Evolutionary conservation across 805 yeast species (phyloP), one percentile per base, ranked within the genome.

Genomic region (Pichia californica): DNA sequence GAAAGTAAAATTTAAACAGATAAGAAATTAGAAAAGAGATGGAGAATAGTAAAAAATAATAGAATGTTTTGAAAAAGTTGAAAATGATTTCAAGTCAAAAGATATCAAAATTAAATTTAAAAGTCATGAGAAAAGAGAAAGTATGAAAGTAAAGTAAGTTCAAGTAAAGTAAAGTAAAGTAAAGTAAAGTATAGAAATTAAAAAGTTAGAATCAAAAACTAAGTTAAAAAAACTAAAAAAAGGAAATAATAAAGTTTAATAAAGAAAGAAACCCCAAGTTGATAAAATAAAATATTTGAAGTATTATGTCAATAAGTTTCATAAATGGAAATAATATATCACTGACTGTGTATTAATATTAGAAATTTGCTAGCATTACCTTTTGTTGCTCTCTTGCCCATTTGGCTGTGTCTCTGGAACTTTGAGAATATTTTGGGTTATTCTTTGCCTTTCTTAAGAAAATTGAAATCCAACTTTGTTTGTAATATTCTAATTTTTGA

Each of bases 331-430:
- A n/a, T n/a, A n/a, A n/a, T n/a, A n/a, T n/a, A n/a, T n/a, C n/a
- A n/a, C n/a, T n/a, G n/a, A n/a, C n/a, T n/a, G n/a, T n/a, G n/a
- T n/a, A n/a, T n/a, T 25, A 11, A 31, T 27, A 33, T 41, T 19
- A 38, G 44, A 46, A 46, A 31, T 36, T 43, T 21, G 29, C 20
- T 21, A 53, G 30, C 38, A 54, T 59, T 18, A 47, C 37, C 63
- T 76, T 77, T 60, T 77, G 86, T 66, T 82, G 95, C 56, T 85
- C 96, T 53, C 93, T 77, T 14, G 99, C 97, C 98, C 98, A 93
- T 66, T 89, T 78, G 8, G 97, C 97, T n/a, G 96, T 86, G 57
- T 84, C 93, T 60, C 77, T 79, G 11, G 97, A 88, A 43, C 73
- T 67, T 54, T 76, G 77, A 29, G 78, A 69, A 58, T 80, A 85